These are phyloP conservation scores for Paramyrothecium sp. DNA, from an alignment of 2,329 filamentous ascomycete genomes.

Conservation along the genomic window DNA sequence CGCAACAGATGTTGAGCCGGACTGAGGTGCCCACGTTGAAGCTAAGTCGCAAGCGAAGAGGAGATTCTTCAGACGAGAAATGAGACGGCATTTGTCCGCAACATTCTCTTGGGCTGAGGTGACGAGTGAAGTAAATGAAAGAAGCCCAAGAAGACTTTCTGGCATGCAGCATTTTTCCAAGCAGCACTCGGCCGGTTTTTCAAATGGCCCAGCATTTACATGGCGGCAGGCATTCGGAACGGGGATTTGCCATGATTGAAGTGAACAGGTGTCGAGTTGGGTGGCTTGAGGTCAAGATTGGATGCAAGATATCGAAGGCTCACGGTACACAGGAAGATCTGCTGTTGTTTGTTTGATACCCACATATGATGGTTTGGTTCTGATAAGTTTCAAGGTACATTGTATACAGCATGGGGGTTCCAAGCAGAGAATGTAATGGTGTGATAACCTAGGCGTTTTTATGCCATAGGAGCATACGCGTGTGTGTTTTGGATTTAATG, in stretches of 20 bases:
- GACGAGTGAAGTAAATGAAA: neutral
- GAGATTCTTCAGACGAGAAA: neutral
- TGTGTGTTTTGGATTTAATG: too few species aligned
- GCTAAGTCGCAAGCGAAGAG: slow-evolving; percentile 7
- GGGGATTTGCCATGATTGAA: too few species aligned
- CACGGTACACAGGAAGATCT: too few species aligned
- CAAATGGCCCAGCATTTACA: too few species aligned
- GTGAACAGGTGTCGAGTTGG: neutral
- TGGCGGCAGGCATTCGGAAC: too few species aligned
- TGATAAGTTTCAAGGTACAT: neutral
- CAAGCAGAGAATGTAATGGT: too few species aligned
- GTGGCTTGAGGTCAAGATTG: neutral
- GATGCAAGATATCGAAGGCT: too few species aligned
- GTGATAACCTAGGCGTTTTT: too few species aligned
- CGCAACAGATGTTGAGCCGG: slow-evolving; percentile 18
- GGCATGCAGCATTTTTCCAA: neutral
- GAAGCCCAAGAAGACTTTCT: neutral
- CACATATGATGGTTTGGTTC: neutral
- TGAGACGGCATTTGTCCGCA: neutral
- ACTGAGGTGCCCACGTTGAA: slow-evolving; percentile 26
- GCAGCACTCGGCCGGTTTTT: too few species aligned
- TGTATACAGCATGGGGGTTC: too few species aligned
- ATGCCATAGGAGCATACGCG: too few species aligned
- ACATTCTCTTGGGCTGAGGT: neutral
- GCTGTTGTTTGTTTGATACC: neutral